phyloP scores from a whole-genome alignment of 768 basidiomycete species.

The Boletus sp. region DNA sequence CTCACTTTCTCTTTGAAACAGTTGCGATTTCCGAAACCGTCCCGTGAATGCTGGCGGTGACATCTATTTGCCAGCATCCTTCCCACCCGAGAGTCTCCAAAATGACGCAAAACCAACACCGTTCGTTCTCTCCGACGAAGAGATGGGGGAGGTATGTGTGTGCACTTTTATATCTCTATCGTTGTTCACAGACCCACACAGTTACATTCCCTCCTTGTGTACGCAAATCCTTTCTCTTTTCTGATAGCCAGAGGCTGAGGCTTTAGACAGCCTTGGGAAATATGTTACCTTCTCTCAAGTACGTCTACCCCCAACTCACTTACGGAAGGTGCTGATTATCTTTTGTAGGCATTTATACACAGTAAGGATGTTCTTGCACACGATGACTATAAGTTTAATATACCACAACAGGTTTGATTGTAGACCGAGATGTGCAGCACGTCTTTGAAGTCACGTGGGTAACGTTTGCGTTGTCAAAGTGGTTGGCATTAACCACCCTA shows the following conservation, averaged over 20 bases:
- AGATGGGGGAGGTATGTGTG: constrained; percentile 44
- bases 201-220: constrained; percentile 64
- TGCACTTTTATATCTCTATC: neutral
- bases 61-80: constrained; percentile 49
- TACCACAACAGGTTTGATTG: constrained; percentile 18
- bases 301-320: constrained; percentile 12
- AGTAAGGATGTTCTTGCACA: constrained; percentile 9
- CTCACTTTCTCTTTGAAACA: constrained; percentile 16
- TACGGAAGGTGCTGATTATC: constrained; percentile 36
- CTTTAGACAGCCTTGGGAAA: constrained; percentile 37
- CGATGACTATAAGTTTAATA: neutral
- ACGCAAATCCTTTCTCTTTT: constrained; percentile 18
- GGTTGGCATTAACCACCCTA: constrained; percentile 5
- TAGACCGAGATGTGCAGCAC: constrained; percentile 25
- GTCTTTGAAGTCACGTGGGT: constrained; percentile 28
- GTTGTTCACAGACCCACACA: constrained; percentile 18
- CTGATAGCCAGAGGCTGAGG: constrained; percentile 34
- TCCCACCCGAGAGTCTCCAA: constrained; percentile 40
- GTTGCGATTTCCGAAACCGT: constrained; percentile 46
- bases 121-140: constrained; percentile 41
- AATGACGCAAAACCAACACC: constrained; percentile 14
- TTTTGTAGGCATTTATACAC: constrained; percentile 20
- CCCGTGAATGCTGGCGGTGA: constrained; percentile 37
- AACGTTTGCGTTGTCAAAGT: neutral
- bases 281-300: constrained; percentile 31